Evolutionary conservation across 129 eudicot genomes (phyloP).

Genomic region (Cynara cardunculus): DNA sequence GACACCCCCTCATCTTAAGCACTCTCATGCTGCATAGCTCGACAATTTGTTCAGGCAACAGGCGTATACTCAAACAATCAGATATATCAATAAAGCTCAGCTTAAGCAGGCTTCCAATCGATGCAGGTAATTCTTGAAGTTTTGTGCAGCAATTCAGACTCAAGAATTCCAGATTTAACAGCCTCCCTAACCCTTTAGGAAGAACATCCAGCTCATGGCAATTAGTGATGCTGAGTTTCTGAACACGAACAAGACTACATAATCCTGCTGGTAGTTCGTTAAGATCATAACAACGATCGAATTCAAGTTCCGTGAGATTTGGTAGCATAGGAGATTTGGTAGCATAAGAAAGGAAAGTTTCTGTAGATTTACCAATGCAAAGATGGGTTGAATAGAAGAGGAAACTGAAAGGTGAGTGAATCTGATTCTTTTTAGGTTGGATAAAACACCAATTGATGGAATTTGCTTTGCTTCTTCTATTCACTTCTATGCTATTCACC

Average conservation of each 20-base stretch:
- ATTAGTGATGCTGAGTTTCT: constrained; percentile 43
- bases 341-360: constrained; percentile 37
- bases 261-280: constrained; percentile 33
- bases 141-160: constrained; percentile 30
- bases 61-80: constrained; percentile 31
- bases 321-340: constrained; percentile 24
- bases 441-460: constrained; percentile 8
- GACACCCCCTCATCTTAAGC: constrained; percentile 31
- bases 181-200: constrained; percentile 26
- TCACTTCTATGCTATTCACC: too few relatives aligned
- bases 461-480: too few relatives aligned
- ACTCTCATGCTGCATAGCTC: constrained; percentile 10
- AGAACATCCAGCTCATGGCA: constrained; percentile 45
- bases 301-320: constrained; percentile 33
- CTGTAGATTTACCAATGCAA: constrained; percentile 22
- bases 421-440: constrained; percentile 23
- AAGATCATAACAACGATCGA: constrained; percentile 45
- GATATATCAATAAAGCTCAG: constrained; percentile 30
- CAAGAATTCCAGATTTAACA: constrained; percentile 20
- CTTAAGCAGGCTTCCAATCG: constrained; percentile 18
- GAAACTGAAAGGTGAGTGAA: constrained; percentile 32
- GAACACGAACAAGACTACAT: constrained; percentile 27
- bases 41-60: constrained; percentile 26
- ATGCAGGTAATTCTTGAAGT: constrained; percentile 25
- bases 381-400: constrained; percentile 15